A percentile compares a stretch with the other conserved stretches of the same genome.
Evolutionary conservation across 306 rosid species (phyloP).

Genomic region (Vigna trinervia): DNA sequence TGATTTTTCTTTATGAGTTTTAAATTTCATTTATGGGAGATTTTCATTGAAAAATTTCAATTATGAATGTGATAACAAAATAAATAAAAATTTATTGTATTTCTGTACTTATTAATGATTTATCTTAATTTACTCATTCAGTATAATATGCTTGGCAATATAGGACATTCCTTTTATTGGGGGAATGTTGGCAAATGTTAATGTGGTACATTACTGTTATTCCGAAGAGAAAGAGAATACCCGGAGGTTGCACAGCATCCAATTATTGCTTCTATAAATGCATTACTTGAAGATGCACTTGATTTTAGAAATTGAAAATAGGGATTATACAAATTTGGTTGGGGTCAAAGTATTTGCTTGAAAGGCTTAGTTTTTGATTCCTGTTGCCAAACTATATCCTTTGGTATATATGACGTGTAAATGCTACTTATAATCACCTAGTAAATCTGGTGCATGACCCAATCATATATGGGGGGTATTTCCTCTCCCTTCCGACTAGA

Average conservation of each 20-base stretch:
- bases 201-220: not conserved
- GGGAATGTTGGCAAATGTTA: not conserved
- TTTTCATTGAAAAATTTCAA: not conserved
- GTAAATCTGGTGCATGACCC: not conserved
- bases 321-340: not conserved
- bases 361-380: not conserved
- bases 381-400: not conserved
- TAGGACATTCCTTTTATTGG: not conserved
- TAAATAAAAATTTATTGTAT: not conserved
- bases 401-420: not conserved
- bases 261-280: not conserved
- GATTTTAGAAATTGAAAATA: not conserved
- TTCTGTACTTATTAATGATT: not conserved
- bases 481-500: not conserved
- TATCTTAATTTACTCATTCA: not conserved
- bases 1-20: not conserved
- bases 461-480: not conserved
- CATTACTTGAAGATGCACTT: not conserved
- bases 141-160: not conserved
- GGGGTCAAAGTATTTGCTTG: slow-evolving; percentile 3
- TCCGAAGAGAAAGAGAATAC: not conserved
- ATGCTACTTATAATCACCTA: not conserved
- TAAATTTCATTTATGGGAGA: not conserved
- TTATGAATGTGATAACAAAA: not conserved
- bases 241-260: not conserved